phyloP scores from a whole-genome alignment of 805 yeast genomes.

The Candida vartiovaarae region DNA sequence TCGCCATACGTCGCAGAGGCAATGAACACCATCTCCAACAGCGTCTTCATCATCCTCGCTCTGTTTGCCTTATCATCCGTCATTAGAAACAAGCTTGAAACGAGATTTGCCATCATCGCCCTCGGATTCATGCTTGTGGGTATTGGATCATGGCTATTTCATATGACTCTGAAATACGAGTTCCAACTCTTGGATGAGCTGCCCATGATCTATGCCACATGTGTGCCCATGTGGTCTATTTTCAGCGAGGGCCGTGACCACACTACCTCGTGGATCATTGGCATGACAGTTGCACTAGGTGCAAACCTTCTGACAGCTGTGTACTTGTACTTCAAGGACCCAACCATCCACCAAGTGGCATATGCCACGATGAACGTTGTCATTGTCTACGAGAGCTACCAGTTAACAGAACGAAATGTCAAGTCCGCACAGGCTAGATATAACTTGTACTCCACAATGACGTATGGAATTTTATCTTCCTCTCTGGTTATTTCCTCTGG shows the following conservation, averaged over 20 bases:
- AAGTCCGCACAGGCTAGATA: conserved; percentile 37
- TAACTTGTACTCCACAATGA: conserved; percentile 50
- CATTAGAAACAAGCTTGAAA: conserved; percentile 52
- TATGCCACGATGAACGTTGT: conserved; percentile 74
- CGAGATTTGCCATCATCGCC: conserved; percentile 62
- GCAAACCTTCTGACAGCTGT: conserved; percentile 61
- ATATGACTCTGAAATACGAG: conserved; percentile 88
- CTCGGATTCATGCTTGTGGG: conserved; percentile 87
- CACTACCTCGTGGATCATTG: conserved; percentile 37
- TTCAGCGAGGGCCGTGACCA: conserved; percentile 48
- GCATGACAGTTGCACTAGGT: conserved; percentile 38
- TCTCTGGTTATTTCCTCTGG: conserved; percentile 80
- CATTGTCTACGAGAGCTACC: conserved; percentile 55
- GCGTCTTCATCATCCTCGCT: conserved; percentile 49
- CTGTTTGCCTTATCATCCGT: conserved; percentile 58
- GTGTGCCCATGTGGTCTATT: conserved; percentile 86
- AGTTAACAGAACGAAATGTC: conserved; percentile 47
- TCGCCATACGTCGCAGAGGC: conserved; percentile 84
- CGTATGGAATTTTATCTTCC: conserved; percentile 56
- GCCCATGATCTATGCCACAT: conserved; percentile 98
- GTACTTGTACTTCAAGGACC: conserved; percentile 69
- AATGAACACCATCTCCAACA: conserved; percentile 78
- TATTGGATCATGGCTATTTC: conserved; percentile 90
- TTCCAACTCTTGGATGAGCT: conserved; percentile 90
- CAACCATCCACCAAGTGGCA: conserved; percentile 82